Conservation (phyloP, 2,329 filamentous ascomycete genomes). For the Xylaria arbuscula region DNA sequence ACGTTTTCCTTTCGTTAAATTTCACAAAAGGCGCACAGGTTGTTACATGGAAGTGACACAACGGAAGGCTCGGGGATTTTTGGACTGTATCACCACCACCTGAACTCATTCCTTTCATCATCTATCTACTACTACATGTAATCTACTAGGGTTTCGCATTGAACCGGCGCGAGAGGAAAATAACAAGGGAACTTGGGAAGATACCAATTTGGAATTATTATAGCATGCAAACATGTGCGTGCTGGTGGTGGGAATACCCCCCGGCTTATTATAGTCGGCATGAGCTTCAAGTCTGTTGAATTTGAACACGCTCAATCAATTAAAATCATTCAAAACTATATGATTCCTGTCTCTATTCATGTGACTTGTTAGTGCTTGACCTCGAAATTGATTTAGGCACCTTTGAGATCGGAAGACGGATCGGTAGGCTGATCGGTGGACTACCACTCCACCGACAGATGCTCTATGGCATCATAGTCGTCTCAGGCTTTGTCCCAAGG, state of each 20-base stretch:
- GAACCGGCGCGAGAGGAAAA: conserved; percentile 24
- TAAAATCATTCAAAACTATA: not conserved
- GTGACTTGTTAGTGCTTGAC: too few species aligned
- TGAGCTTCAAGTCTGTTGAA: not conserved
- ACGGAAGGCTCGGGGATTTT: conserved; percentile 21
- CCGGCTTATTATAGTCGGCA: not conserved
- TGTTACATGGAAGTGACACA: conserved; percentile 6
- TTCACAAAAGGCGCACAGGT: conserved; percentile 10
- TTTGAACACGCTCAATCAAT: not conserved
- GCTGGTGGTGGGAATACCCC: not conserved
- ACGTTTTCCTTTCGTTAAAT: conserved; percentile 13
- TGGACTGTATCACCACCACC: conserved; percentile 26
- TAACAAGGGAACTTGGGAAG: conserved; percentile 16
- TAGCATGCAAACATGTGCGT: not conserved
- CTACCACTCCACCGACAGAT: not conserved
- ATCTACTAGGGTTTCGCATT: conserved; percentile 37
- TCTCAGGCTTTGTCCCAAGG: conserved; percentile 1
- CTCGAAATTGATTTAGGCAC: too few species aligned
- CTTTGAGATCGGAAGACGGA: too few species aligned
- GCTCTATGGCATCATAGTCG: not conserved
- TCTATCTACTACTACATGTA: conserved; percentile 15
- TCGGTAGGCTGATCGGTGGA: not conserved
- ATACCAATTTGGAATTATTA: conserved; percentile 38
- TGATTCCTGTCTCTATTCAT: too few species aligned
- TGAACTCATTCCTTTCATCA: conserved; percentile 5